Base-by-base conservation (phyloP, 345 rosid species). In the Aegle marmelos region DNA sequence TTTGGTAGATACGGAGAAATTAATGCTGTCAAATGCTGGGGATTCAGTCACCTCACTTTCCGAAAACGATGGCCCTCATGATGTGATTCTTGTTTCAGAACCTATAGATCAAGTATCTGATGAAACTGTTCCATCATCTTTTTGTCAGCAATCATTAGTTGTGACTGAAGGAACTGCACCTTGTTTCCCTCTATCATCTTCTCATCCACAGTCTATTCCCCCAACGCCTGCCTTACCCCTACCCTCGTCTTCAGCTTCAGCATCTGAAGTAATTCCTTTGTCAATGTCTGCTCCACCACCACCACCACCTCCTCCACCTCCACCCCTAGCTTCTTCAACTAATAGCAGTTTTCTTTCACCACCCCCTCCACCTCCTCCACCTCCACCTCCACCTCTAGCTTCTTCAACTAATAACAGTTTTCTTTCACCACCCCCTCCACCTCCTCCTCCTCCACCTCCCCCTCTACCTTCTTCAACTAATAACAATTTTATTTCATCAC, bases 11-110 rank as follows among this genome's bases (percentile, higher is more conserved):
- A 70, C 80, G 24, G 64, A 45, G 53, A 79, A 76, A 76, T 68
- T 79, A 50, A 14, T 57, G 50, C 50, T 14, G 13, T 27, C 73
- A 5, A 66, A 78, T 74, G 25, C 74, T 61, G 63, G 37, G 81
- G 82, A 79, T 80, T 78, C 80, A 48, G 75, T 79, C 71, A 83
- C 81, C 73, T 67, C 79, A 73, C 73, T 85, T 76, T 74, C 83
- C 79, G 92, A 90, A 75, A 83, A 33, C 68, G 86, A 81, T 80
- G 85, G 76, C 50, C 72, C 75, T 67, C 83, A 76, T 64, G 88
- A 89, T 70, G 60, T 76, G 79, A 73, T 86, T 66, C 78, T 82
- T 48, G 63, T 80, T 83, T 81, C 82, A 67, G 89, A 82, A 50
- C 60, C 81, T 81, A 50, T 78, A 58, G 86, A 78, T 72, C 85